Base-by-base conservation (phyloP, 306 rosid species). In the Clitoria ternatea region DNA sequence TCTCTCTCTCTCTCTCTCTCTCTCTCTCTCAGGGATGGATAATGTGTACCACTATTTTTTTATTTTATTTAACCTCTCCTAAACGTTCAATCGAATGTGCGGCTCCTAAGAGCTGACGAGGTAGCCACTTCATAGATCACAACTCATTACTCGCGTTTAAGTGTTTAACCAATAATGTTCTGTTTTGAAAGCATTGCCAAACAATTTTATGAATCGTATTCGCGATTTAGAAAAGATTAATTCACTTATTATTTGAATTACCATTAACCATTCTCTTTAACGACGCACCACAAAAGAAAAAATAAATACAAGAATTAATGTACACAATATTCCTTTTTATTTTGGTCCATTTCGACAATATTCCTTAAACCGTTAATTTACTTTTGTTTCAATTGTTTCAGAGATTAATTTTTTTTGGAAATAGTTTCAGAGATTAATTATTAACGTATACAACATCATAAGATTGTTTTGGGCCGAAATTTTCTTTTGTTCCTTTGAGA, bases 1-100 rank as follows among this genome's bases (percentile, higher is more conserved):
- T 67, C 53, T 72, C 63, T 63, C 49, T 36, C 66, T 11, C 29
- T 2, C 66, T 4, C n/a, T n/a, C n/a, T n/a, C 42, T 14, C 20
- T 37, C 76, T 3, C 19, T 18, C 49, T 62, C 23, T 43, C 11
- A 3, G 3, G 15, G 3, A 59, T n/a, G 73, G 73, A 67, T 74
- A 70, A 62, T 59, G 77, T 22, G 61, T 36, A 18, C 82, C 76
- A 67, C 79, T 23, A 66, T 61, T 64, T 76, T 61, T 64, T 76
- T 71, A 5, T 1, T 22, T 55, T 24, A 1, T 33, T 1, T 20
- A 2, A 48, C 72, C 9, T 60, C 35, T 33, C 30, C 11, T 43
- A 18, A 13, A 27, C 26, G 7, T 22, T 35, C 13, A 24, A 47
- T 55, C 52, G 3, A 47, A 39, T 13, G 15, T 43, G 61, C 53